phyloP scores from a whole-genome alignment of 345 rosid species.

The Linum trigynum region DNA sequence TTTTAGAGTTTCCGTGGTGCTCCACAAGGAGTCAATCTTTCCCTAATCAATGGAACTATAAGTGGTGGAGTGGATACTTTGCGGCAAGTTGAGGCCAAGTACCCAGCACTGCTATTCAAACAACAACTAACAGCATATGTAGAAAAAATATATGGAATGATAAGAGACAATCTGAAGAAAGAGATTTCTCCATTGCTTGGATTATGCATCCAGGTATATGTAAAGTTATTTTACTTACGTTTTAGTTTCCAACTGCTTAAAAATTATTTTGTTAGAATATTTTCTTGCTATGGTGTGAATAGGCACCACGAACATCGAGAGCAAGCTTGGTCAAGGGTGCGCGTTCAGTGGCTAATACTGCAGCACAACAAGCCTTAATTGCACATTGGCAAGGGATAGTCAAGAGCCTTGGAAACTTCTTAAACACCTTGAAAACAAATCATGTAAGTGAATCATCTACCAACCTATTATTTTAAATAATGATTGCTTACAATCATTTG shows the following conservation, averaged over 20 bases:
- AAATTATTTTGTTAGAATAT: background rate
- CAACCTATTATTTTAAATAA: background rate
- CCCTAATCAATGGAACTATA: constrained; percentile 37
- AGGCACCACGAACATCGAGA: constrained; percentile 50
- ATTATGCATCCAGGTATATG: constrained; percentile 53
- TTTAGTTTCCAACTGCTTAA: background rate
- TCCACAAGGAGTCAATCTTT: constrained; percentile 16
- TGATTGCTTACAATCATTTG: background rate
- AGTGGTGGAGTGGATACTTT: constrained; percentile 24
- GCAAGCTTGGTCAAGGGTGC: constrained; percentile 33
- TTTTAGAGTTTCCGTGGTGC: constrained; percentile 2
- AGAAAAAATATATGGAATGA: constrained; percentile 61
- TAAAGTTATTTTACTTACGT: background rate
- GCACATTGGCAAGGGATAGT: constrained; percentile 56
- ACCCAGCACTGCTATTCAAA: constrained; percentile 61
- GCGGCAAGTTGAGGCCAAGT: constrained; percentile 61
- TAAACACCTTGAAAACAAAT: constrained; percentile 36
- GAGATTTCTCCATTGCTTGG: constrained; percentile 46
- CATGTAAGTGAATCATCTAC: constrained; percentile 31
- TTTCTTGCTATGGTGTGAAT: constrained; percentile 13
- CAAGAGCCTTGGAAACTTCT: constrained; percentile 36
- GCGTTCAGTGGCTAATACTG: constrained; percentile 31
- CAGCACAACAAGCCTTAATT: constrained; percentile 51
- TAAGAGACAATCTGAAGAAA: constrained; percentile 54
- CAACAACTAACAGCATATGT: constrained; percentile 64